Evolutionary conservation across 345 rosid species (phyloP).

Genomic region (Acer yangbiense): DNA sequence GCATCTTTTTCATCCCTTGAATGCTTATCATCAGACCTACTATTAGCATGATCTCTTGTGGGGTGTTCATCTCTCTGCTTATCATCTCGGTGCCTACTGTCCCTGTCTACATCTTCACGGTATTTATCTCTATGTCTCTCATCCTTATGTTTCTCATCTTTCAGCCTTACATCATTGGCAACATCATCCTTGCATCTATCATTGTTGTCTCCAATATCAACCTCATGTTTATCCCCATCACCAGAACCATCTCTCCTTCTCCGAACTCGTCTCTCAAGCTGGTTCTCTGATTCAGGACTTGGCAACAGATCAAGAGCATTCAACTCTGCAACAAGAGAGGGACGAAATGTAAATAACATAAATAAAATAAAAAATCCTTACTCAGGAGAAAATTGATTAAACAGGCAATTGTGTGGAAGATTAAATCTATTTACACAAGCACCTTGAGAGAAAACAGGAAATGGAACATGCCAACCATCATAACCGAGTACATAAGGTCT

Average conservation of each 20-base stretch:
- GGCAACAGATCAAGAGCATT: constrained; percentile 46
- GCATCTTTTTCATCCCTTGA: constrained; percentile 54
- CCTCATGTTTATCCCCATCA: constrained; percentile 58
- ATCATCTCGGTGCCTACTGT: constrained; percentile 55
- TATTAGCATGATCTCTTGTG: constrained; percentile 50
- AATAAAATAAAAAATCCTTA: background rate
- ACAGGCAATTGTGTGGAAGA: background rate
- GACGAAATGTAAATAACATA: constrained; percentile 17
- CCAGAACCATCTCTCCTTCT: constrained; percentile 67
- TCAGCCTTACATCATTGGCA: constrained; percentile 56
- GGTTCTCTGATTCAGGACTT: constrained; percentile 57
- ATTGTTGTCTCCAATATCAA: constrained; percentile 56
- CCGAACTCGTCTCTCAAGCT: constrained; percentile 59
- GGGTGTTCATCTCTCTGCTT: constrained; percentile 70
- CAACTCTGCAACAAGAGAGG: constrained; percentile 47
- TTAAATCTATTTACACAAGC: background rate
- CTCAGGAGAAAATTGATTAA: background rate
- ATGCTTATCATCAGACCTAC: constrained; percentile 61
- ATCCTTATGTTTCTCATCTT: constrained; percentile 68
- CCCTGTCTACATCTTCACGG: constrained; percentile 57
- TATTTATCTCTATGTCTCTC: constrained; percentile 55
- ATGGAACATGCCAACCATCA: background rate
- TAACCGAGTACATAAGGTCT: background rate
- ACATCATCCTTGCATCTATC: constrained; percentile 56
- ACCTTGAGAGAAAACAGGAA: background rate